These are phyloP conservation scores for Trichosanthes truncata DNA, from an alignment of 306 rosid species.

Conservation along the genomic window DNA sequence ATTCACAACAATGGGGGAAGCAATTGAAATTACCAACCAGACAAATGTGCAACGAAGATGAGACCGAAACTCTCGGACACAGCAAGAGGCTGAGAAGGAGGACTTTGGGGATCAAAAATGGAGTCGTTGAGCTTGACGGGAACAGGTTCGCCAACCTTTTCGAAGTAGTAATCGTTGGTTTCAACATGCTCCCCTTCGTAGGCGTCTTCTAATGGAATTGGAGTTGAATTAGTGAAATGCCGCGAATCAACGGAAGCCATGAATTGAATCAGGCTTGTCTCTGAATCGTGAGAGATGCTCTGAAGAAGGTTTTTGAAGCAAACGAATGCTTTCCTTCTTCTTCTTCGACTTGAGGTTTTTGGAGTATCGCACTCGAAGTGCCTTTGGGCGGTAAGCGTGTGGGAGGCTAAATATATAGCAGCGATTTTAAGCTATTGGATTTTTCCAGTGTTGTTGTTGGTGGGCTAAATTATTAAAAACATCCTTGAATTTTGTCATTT, in stretches of 20 bases:
- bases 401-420: not conserved
- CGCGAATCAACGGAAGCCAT: not conserved
- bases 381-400: not conserved
- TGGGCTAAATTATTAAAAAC: too few species aligned
- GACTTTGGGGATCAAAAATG: conserved; percentile 28
- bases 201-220: conserved; percentile 28
- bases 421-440: not conserved
- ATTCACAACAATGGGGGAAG: not conserved
- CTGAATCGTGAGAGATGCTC: not conserved
- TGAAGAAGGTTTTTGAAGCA: not conserved
- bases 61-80: conserved; percentile 57
- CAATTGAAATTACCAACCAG: conserved; percentile 23
- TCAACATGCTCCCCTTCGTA: conserved; percentile 35
- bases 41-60: conserved; percentile 52
- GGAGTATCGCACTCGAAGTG: not conserved
- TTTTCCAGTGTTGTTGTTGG: too few species aligned
- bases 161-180: conserved; percentile 47
- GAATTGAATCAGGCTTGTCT: not conserved
- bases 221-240: not conserved
- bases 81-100: conserved; percentile 66
- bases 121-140: conserved; percentile 37
- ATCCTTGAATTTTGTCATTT: too few species aligned
- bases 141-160: conserved; percentile 51
- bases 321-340: not conserved
- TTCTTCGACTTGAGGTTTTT: not conserved